phyloP scores from a whole-genome alignment of 2,329 filamentous ascomycete genomes.

The Fusarium mexicanum region DNA sequence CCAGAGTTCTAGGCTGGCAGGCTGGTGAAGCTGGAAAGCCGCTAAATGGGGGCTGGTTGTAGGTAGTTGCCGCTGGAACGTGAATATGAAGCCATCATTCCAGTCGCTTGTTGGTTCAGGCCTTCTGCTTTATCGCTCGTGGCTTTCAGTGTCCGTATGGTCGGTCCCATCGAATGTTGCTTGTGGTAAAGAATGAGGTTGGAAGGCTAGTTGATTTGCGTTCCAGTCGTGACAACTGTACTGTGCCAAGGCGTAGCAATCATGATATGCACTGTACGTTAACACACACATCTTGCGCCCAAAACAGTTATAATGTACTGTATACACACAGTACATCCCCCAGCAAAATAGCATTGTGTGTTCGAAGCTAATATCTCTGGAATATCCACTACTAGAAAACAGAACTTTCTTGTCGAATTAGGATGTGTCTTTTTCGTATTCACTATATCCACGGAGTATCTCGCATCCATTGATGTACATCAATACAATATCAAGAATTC shows the following conservation, averaged over 20 bases:
- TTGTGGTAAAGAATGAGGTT: background rate
- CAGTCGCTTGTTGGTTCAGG: background rate
- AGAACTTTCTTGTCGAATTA: background rate
- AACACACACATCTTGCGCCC: background rate
- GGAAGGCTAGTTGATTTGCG: background rate
- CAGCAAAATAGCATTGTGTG: background rate
- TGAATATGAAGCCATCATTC: constrained; percentile 6
- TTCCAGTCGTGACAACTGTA: background rate
- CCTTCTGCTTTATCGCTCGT: background rate
- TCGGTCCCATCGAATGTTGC: too few relatives aligned
- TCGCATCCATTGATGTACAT: background rate
- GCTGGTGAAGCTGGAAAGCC: background rate
- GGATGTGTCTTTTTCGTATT: background rate
- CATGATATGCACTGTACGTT: background rate
- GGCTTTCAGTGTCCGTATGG: background rate
- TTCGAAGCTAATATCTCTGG: background rate
- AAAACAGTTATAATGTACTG: background rate
- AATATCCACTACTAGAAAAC: background rate
- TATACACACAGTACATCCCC: background rate
- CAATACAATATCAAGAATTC: background rate
- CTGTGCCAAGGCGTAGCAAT: background rate
- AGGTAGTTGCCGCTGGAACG: background rate
- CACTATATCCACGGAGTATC: background rate
- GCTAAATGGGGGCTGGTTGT: background rate
- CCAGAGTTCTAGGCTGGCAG: background rate